Conservation (phyloP, 768 basidiomycete genomes). For the Xerocomellus dryophilus region DNA sequence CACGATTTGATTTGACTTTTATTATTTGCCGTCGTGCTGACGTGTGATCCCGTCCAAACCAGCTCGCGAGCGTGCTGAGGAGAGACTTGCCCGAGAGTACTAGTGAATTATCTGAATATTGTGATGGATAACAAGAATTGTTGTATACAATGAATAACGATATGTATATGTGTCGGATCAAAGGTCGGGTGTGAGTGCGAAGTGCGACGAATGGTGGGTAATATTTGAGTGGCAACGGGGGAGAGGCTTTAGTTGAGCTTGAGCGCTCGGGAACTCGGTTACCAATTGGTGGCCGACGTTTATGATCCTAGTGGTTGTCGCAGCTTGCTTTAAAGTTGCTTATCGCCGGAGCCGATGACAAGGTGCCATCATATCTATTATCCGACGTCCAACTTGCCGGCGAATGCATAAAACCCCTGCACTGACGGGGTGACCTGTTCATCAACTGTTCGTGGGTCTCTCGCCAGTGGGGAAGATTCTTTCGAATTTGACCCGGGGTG, state of each 20-base stretch:
- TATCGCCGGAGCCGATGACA: neutral
- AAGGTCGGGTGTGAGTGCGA: neutral
- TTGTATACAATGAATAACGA: neutral
- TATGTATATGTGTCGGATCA: neutral
- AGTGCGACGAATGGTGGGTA: neutral
- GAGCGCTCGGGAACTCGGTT: neutral
- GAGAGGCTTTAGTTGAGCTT: neutral
- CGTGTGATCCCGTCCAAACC: neutral
- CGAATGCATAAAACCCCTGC: too few species aligned
- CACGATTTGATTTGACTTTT: neutral
- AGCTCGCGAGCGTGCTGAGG: neutral
- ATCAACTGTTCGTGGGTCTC: too few species aligned
- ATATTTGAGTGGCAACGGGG: neutral
- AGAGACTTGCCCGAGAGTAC: neutral
- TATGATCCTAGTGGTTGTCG: neutral
- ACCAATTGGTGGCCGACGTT: neutral
- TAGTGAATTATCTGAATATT: neutral
- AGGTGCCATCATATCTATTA: too few species aligned
- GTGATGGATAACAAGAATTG: neutral
- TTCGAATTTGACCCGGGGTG: too few species aligned
- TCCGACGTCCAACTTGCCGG: too few species aligned
- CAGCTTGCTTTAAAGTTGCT: too few species aligned
- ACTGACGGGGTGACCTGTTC: too few species aligned
- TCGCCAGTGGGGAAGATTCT: too few species aligned
- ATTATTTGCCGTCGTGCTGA: neutral